phyloP scores from a whole-genome alignment of 2,329 filamentous ascomycete genomes.

The Ophiostoma triangulosporum region DNA sequence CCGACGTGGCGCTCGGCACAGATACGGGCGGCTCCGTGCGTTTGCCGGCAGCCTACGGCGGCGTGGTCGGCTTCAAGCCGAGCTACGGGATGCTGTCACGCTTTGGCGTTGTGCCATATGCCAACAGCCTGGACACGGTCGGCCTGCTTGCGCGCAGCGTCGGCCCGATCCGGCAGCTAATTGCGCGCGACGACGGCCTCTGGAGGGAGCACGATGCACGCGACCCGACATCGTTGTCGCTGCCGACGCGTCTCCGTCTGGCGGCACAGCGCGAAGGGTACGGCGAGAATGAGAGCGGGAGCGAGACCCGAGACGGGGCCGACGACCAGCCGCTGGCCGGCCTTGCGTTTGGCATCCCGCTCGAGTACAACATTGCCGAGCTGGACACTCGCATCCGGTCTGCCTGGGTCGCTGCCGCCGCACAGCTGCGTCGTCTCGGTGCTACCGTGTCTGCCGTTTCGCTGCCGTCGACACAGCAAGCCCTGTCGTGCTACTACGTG shows the following conservation, averaged over 20 bases:
- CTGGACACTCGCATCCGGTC: conserved; percentile 54
- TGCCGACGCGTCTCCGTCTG: conserved; percentile 37
- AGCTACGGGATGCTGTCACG: conserved; percentile 80
- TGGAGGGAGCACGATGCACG: conserved; percentile 44
- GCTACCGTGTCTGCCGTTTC: conserved; percentile 63
- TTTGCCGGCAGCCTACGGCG: conserved; percentile 76
- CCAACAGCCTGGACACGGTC: conserved; percentile 85
- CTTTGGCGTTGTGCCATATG: conserved; percentile 79
- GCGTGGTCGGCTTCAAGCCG: conserved; percentile 75
- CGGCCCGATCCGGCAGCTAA: conserved; percentile 34
- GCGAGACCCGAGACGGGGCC: background rate
- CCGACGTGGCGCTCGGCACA: conserved; percentile 63
- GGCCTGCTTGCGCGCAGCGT: conserved; percentile 54
- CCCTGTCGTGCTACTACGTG: conserved; percentile 87
- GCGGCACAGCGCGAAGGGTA: conserved; percentile 10
- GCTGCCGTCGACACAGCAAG: conserved; percentile 70
- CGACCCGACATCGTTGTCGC: conserved; percentile 62
- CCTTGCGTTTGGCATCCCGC: conserved; percentile 42
- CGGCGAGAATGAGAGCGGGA: no score
- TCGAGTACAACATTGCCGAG: conserved; percentile 82
- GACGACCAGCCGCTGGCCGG: conserved; percentile 12
- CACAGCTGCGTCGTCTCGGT: conserved; percentile 46
- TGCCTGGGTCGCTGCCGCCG: conserved; percentile 54
- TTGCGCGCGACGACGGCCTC: conserved; percentile 33
- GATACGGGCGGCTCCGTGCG: conserved; percentile 87